Conservation (phyloP, 139 green algal genomes). For the Picochlorum sp. region DNA sequence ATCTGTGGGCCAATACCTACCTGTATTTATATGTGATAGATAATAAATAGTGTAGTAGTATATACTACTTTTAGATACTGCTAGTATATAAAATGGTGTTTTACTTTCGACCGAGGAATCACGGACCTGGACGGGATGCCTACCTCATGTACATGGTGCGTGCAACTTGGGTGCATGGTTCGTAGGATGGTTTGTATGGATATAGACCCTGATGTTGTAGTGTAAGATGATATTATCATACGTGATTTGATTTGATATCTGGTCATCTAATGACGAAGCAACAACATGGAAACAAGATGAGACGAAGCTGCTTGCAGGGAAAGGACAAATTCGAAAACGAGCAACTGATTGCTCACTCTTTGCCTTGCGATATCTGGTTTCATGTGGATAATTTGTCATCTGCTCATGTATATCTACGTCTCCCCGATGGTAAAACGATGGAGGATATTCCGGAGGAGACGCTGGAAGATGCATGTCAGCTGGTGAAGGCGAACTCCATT, state of each 20-base stretch:
- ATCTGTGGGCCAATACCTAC: too few species aligned
- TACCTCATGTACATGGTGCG: conserved; percentile 83
- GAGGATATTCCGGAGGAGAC: conserved; percentile 70
- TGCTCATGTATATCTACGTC: conserved; percentile 91
- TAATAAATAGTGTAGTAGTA: not conserved
- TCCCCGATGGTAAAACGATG: conserved; percentile 48
- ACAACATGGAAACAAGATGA: too few species aligned
- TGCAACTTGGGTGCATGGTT: not conserved
- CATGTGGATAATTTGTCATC: conserved; percentile 91
- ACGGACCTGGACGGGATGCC: conserved; percentile 43
- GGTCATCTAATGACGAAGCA: too few species aligned
- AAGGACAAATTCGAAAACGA: conserved; percentile 93
- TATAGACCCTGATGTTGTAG: too few species aligned
- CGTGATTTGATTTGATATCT: too few species aligned
- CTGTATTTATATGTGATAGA: not conserved
- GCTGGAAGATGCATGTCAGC: conserved; percentile 81
- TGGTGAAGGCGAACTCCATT: conserved; percentile 97
- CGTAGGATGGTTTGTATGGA: not conserved
- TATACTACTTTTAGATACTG: not conserved
- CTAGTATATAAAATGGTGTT: conserved; percentile 83
- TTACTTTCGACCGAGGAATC: conserved; percentile 62
- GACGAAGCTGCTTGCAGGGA: conserved; percentile 20
- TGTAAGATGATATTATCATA: too few species aligned
- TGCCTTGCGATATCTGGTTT: conserved; percentile 71
- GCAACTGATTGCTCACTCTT: conserved; percentile 40